Evolutionary conservation across 768 basidiomycete genomes (phyloP).

Genomic region (Phaeolepiota aurea): DNA sequence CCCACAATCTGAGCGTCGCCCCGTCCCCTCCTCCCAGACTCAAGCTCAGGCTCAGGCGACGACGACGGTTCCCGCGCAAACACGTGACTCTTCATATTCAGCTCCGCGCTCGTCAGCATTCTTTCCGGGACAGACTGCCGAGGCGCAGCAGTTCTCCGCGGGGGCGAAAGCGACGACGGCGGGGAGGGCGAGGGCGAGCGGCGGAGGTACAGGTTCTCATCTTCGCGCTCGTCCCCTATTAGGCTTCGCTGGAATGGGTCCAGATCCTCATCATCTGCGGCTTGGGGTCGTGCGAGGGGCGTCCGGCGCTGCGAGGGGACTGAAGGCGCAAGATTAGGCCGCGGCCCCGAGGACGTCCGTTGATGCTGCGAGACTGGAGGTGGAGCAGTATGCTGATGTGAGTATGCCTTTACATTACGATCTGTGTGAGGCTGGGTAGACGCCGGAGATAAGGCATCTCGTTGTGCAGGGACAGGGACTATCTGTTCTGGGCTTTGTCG

Average conservation of each 20-base stretch:
- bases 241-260: conserved; percentile 34
- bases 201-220: conserved; percentile 4
- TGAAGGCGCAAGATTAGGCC: conserved; percentile 14
- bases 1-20: conserved; percentile 7
- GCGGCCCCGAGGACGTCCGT: conserved; percentile 1
- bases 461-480: conserved; percentile 7
- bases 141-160: conserved; percentile 2
- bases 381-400: neutral
- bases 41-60: conserved; percentile 7
- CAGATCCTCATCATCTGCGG: conserved; percentile 24
- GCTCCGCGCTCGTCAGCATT: conserved; percentile 29
- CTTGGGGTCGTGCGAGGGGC: conserved; percentile 14
- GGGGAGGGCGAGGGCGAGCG: conserved; percentile 6
- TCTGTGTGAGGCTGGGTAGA: conserved; percentile 5
- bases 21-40: conserved; percentile 3
- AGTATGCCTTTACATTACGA: neutral
- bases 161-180: conserved; percentile 6
- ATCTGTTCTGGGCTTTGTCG: conserved; percentile 9
- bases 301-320: conserved; percentile 15
- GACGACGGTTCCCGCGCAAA: conserved; percentile 16
- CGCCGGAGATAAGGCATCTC: conserved; percentile 8
- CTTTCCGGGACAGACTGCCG: conserved; percentile 8
- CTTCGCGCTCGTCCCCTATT: conserved; percentile 15
- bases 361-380: neutral
- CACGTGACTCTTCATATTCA: conserved; percentile 32